Base-by-base conservation (phyloP, 2,329 filamentous ascomycete species). In the Rachicladosporium sp. region DNA sequence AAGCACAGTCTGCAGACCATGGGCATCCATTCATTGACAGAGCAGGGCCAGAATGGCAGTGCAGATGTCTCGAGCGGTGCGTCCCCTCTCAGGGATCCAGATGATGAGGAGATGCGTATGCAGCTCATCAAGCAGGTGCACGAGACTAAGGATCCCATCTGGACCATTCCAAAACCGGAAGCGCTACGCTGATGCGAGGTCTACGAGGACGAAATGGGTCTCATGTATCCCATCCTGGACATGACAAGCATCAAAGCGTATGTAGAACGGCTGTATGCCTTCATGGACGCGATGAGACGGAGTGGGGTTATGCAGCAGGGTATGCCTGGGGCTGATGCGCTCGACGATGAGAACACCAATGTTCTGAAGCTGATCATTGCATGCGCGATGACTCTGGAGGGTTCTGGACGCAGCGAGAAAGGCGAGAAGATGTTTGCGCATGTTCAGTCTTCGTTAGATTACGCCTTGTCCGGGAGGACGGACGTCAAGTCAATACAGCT, bases 221-320 rank as follows among this genome's bases (percentile, higher is more conserved):
- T 89, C 52, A 93, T 94, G 85, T 94, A 93, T 57, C 89, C 89
- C 0, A 74, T 94, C 3, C 60, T 93, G 35, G 74, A 84, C 49
- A 81, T 93, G 29, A 74, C 82, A 32, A 70, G 71, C 32, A 66
- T 93, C 31, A 77, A 83, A 30, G 66, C 68, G 4, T 82, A 93
- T 56, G 78, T 80, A 5, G 78, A 74, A 45, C 70, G 71, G 43
- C 65, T 94, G 1, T 80, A 79, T 41, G 69, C 74, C 0, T 91
- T 84, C 57, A 77, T 91, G 54, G 82, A 87, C 48, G 73, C 77
- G 23, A 76, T 76, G 10, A 60, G 69, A 21, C 64, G 74, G 30
- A 70, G 69, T 3, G 75, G 77, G 2, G 66, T 81, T 34, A 69
- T 75, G 46, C 69, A 74, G 48, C 57, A 65, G 11, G 63, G 60